These are phyloP conservation scores for Vickermania ingenoplastis DNA, from an alignment of 208 protist genomes.

Conservation along the genomic window DNA sequence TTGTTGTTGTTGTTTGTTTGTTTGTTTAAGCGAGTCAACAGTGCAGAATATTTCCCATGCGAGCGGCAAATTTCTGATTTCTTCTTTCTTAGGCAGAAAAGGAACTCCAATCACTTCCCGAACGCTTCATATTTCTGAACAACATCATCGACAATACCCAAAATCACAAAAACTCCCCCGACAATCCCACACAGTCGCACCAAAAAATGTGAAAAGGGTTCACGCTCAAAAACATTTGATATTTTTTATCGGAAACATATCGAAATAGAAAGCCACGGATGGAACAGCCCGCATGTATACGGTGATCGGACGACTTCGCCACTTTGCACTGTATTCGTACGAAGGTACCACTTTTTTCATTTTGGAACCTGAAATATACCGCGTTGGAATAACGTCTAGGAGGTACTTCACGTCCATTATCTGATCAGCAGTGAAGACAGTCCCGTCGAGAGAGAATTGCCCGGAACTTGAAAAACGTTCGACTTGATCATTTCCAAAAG, in stretches of 20 bases:
- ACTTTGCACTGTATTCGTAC: conserved; percentile 69
- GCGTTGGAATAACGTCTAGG: conserved; percentile 59
- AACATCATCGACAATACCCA: conserved; percentile 50
- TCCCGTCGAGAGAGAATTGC: conserved; percentile 26
- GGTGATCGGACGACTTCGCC: conserved; percentile 17
- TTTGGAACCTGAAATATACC: conserved; percentile 18
- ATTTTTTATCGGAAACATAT: conserved; percentile 62
- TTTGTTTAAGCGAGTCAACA: too few relatives aligned
- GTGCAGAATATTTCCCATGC: background rate
- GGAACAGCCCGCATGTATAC: conserved; percentile 29
- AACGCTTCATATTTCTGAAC: background rate
- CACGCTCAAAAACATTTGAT: conserved; percentile 59
- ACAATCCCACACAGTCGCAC: conserved; percentile 80
- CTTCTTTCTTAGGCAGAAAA: background rate
- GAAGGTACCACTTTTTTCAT: conserved; percentile 13
- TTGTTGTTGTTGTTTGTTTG: too few relatives aligned
- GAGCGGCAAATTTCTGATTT: background rate
- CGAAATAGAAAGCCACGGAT: conserved; percentile 40
- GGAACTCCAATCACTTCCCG: background rate
- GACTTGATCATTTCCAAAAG: conserved; percentile 49
- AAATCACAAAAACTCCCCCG: conserved; percentile 78
- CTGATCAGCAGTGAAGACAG: conserved; percentile 7
- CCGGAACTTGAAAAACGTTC: conserved; percentile 46
- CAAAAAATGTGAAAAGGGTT: conserved; percentile 57
- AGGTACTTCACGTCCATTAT: conserved; percentile 47